Base-by-base conservation (phyloP, 2,329 filamentous ascomycete genomes). In the Hypoxylon sp. region DNA sequence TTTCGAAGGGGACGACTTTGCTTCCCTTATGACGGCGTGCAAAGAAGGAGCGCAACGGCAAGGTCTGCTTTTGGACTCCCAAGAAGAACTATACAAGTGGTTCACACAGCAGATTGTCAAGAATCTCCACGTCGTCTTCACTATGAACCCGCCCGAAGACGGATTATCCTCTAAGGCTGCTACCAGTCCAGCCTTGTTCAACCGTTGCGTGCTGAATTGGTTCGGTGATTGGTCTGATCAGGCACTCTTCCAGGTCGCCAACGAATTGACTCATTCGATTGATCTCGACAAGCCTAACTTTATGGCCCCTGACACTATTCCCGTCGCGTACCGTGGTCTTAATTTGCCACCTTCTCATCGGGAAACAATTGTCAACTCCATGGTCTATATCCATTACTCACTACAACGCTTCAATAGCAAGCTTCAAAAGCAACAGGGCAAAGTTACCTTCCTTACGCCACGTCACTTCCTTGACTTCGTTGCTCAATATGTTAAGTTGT, bases 11-110 rank as follows among this genome's bases (percentile, higher is more conserved):
- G 96, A 99, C 75, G 96, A 99, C 73, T 95, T 97, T 75, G 94
- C 96, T 15, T 93, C 96, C n/a, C 85, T 99, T 71, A 98, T 99
- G 96, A 99, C 97, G 27, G 94, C 94, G 61, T 99, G 97, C 85
- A 98, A 98, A 80, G 96, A 99, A 83, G 97, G 96, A 66, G 95
- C 96, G 19, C 96, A 99, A 80, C 91, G 94, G 69, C 96, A 99
- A 83, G 96, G 96, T 52, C 86, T 98, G 65, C 89, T 98, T 65
- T 88, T 99, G 0, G 96, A 99, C 82, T 98, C 96, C 0, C 94
- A 97, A 74, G 97, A 99, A 82, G 96, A 99, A 80, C 86, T 99
- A n/a, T 99, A 99, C 87, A 98, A 98, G 83, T 99, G 96, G 96
- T 99, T 99, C 83, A 99, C 97, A 0, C 93, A 97, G 75, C 96